phyloP scores from a whole-genome alignment of 768 basidiomycete species.

The Scleroderma citrinum region DNA sequence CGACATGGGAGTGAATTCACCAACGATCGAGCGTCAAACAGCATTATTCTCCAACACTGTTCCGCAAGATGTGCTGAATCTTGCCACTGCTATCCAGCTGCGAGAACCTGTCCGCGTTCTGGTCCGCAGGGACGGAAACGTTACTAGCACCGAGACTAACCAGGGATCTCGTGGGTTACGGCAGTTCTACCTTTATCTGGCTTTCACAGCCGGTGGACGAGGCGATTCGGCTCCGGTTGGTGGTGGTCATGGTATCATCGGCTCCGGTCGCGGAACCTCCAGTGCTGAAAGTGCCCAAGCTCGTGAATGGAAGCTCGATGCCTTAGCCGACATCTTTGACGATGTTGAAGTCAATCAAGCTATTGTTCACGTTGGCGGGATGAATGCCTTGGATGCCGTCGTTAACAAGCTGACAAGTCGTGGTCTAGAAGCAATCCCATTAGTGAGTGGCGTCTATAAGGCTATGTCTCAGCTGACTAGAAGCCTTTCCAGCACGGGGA shows the following conservation, averaged over 20 bases:
- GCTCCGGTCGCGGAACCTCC: constrained; percentile 79
- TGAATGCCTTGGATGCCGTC: constrained; percentile 82
- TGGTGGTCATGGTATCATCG: constrained; percentile 82
- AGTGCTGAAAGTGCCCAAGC: constrained; percentile 82
- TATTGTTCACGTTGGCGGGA: constrained; percentile 84
- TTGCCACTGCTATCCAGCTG: constrained; percentile 88
- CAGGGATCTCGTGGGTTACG: constrained; percentile 81
- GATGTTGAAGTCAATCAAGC: constrained; percentile 78
- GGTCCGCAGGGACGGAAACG: constrained; percentile 86
- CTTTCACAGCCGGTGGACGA: constrained; percentile 84
- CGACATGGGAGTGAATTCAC: constrained; percentile 28
- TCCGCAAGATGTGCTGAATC: constrained; percentile 94
- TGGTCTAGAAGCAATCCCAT: constrained; percentile 80
- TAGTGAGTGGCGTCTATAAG: constrained; percentile 49
- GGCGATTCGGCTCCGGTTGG: constrained; percentile 47
- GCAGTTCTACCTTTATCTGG: constrained; percentile 94
- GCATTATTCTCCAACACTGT: constrained; percentile 98
- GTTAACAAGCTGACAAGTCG: constrained; percentile 85
- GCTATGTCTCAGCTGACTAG: constrained; percentile 7
- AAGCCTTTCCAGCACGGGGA: constrained; percentile 67
- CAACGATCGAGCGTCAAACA: constrained; percentile 73
- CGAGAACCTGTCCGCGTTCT: constrained; percentile 97
- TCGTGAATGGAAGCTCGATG: constrained; percentile 92
- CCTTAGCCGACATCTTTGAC: constrained; percentile 83
- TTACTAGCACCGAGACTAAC: constrained; percentile 58